A percentile compares a stretch with the other conserved stretches of the same genome.
Conservation (phyloP, 495 filamentous ascomycete genomes). For the Penicillium nucicola region DNA sequence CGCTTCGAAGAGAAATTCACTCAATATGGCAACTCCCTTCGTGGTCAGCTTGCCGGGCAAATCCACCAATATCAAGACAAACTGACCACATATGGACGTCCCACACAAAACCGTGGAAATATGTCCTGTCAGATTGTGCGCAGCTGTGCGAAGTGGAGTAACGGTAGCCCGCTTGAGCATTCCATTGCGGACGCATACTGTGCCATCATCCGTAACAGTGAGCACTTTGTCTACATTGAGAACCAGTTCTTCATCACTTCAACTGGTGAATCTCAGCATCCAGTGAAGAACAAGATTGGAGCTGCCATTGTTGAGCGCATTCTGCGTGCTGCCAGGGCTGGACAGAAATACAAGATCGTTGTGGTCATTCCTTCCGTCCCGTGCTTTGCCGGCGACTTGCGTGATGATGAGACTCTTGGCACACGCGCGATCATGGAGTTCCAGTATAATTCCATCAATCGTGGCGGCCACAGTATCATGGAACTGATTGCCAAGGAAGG, state of each 20-base stretch:
- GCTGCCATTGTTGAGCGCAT: conserved; percentile 87
- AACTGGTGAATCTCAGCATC: conserved; percentile 69
- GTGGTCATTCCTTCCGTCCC: conserved; percentile 87
- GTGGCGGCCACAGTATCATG: conserved; percentile 85
- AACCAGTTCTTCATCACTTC: conserved; percentile 99
- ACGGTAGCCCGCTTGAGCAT: conserved; percentile 68
- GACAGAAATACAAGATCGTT: conserved; percentile 78
- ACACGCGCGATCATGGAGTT: conserved; percentile 97
- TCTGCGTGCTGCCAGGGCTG: conserved; percentile 65
- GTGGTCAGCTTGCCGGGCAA: conserved; percentile 44
- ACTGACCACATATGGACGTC: conserved; percentile 26
- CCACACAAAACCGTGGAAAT: conserved; percentile 37
- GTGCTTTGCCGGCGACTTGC: conserved; percentile 85
- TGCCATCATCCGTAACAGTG: conserved; percentile 71
- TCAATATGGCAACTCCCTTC: conserved; percentile 34
- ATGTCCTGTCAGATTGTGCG: conserved; percentile 67
- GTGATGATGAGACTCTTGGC: conserved; percentile 72
- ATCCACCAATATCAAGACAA: conserved; percentile 48
- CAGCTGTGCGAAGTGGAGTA: conserved; percentile 70
- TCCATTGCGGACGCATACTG: conserved; percentile 90
- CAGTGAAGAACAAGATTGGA: conserved; percentile 84
- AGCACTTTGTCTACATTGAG: conserved; percentile 92
- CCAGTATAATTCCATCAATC: conserved; percentile 84
- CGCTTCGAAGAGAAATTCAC: conserved; percentile 36
- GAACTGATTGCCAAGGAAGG: conserved; percentile 71